These are phyloP conservation scores for Tuber borchii DNA, from an alignment of 495 filamentous ascomycete genomes.

Conservation along the genomic window DNA sequence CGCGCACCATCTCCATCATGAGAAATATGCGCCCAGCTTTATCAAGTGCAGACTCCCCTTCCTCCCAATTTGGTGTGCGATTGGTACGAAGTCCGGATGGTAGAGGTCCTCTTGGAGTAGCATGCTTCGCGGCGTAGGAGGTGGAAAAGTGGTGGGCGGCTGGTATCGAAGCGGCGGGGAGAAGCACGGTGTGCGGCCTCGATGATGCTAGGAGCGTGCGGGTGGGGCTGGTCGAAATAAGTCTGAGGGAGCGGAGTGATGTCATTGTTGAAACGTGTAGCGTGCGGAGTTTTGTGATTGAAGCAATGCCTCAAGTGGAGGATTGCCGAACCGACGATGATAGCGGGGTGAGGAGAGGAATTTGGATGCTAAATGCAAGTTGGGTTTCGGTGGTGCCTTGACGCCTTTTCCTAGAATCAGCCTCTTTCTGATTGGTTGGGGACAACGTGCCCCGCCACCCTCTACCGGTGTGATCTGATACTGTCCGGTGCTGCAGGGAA, in stretches of 20 bases:
- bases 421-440: neutral
- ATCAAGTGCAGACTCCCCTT: constrained; percentile 70
- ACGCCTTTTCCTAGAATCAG: neutral
- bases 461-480: neutral
- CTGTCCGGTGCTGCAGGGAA: too few relatives aligned
- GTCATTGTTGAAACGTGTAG: constrained; percentile 14
- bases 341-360: constrained; percentile 6
- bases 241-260: constrained; percentile 27
- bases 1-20: constrained; percentile 86
- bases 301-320: constrained; percentile 8
- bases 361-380: constrained; percentile 15
- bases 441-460: neutral
- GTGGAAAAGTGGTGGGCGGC: constrained; percentile 20
- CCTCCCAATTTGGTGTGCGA: constrained; percentile 49
- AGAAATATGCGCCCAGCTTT: constrained; percentile 87
- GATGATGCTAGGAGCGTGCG: constrained; percentile 3
- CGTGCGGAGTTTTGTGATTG: constrained; percentile 5
- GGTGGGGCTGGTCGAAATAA: constrained; percentile 15
- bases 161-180: constrained; percentile 6
- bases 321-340: constrained; percentile 6
- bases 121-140: constrained; percentile 7
- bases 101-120: constrained; percentile 15
- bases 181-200: neutral
- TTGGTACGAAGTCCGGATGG: constrained; percentile 27
- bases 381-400: constrained; percentile 10